Conservation (phyloP, 306 rosid genomes). For the Citrullus amarus region DNA sequence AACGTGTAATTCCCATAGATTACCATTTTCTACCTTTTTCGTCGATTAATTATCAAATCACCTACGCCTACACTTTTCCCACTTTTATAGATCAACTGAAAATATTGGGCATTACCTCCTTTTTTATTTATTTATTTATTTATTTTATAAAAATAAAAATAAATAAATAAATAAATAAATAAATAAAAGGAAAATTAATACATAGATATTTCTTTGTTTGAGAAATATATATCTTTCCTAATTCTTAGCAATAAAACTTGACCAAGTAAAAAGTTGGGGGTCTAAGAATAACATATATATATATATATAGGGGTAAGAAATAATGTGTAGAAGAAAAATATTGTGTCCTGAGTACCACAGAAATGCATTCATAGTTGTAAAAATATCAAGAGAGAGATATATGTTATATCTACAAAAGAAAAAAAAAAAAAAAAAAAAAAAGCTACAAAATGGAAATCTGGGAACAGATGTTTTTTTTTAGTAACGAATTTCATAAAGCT, state of each 20-base stretch:
- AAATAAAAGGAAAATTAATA: not conserved
- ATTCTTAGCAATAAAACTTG: not conserved
- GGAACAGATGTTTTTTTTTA: not conserved
- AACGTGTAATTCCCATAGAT: no score
- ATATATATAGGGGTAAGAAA: not conserved
- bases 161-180: no score
- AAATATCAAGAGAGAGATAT: not conserved
- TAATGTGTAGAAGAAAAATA: not conserved
- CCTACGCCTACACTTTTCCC: no score
- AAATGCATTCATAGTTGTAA: not conserved
- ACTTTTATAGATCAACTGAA: no score
- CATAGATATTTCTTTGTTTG: not conserved
- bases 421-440: not conserved
- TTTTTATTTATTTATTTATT: no score
- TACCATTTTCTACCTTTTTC: no score
- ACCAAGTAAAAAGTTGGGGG: not conserved
- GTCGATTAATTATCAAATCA: no score
- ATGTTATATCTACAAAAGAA: not conserved
- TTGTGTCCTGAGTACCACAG: not conserved
- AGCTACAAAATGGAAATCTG: not conserved
- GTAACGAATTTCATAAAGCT: not conserved
- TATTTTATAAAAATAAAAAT: no score
- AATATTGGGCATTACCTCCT: no score
- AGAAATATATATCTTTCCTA: not conserved
- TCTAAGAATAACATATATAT: not conserved